Evolutionary conservation across 352 stramenopile genomes (phyloP), one percentile per base, ranked within the genome.

Genomic region (Lagenidium giganteum): DNA sequence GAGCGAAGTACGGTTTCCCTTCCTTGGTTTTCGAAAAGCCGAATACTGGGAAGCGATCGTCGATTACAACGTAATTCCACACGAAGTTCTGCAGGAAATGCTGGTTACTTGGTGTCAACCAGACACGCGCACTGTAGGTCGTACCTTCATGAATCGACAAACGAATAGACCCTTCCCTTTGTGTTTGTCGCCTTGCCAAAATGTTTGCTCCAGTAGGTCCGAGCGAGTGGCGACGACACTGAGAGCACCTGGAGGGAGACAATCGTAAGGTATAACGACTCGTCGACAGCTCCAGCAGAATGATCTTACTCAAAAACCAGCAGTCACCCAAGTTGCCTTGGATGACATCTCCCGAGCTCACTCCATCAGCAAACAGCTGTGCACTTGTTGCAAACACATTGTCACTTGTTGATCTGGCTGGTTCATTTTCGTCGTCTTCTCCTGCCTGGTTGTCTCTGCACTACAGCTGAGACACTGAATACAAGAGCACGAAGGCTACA

Each of bases 51-150:
- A 95, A 39, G 3, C 71, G 65, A 35, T 97, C 88, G 40, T 97
- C 88, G 20, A 97, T 84, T 17, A 97, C 73, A n/a, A 97, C 87
- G 51, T 94, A 97, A 40, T 91, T 70, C 83, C 87, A 95, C 0
- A 79, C 70, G 47, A 86, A 95, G 46, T 97, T 92, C 81, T 93
- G 29, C 1, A 3, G 9, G 23, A 23, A 39, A 8, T 20, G 36
- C 18, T 25, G 1, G n/a, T 36, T 34, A 5, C 25, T 27, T 8
- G 16, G 14, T 8, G 6, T 29, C 13, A 32, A 29, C 5, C 29
- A 14, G 12, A 12, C 26, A 26, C 3, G 4, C 7, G 23, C 12
- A n/a, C 52, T 28, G 16, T 8, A 42, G 7, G 17, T n/a, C 42
- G 9, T 57, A 89, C 78, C 67, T 97, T 96, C 80, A 95, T 95